Base-by-base conservation (phyloP, 352 stramenopile species). In the Phytophthora foliorum region DNA sequence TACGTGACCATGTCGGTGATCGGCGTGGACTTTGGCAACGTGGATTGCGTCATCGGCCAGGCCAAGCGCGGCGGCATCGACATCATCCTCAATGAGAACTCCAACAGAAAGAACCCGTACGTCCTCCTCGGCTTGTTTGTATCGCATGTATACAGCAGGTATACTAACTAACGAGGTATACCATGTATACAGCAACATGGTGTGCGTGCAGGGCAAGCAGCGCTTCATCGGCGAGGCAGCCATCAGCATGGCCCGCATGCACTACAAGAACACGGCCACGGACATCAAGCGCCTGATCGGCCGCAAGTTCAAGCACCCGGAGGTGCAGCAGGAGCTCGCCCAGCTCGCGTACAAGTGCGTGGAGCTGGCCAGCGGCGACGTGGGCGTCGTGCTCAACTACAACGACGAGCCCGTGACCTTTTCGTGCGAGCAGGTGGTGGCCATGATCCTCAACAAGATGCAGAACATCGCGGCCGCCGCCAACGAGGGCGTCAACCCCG, bases 51-150 rank as follows among this genome's bases (percentile, higher is more conserved):
- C 39, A 98, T 99, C 61, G 96, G 93, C 50, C 94, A 98, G 72
- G 97, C 97, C 57, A 98, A 98, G 70, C 90, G 97, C 69, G 97
- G 97, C 73, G 98, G 97, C 72, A 98, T 99, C 58, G 97, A 99
- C 84, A 98, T 99, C 52, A 98, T 99, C 88, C 86, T 99, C 32
- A 99, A 99, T 90, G 98, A 99, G 73, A 99, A 98, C 80, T 99
- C 95, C 51, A 99, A 99, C 81, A 89, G 98, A 77, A 97, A 99
- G 77, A 99, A 99, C 80, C 96, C 97, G 84, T 93, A 84, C 52
- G 84, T 80, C 1, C 13, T 34, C 6, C 4, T 41, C 46, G n/a
- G n/a, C n/a, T n/a, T n/a, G n/a, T n/a, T n/a, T n/a, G n/a, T n/a
- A n/a, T 39, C 14, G 21, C 24, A 3, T 48, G 16, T 29, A n/a